phyloP scores from a whole-genome alignment of 2,329 filamentous ascomycete genomes.

The Aspergillus persii region DNA sequence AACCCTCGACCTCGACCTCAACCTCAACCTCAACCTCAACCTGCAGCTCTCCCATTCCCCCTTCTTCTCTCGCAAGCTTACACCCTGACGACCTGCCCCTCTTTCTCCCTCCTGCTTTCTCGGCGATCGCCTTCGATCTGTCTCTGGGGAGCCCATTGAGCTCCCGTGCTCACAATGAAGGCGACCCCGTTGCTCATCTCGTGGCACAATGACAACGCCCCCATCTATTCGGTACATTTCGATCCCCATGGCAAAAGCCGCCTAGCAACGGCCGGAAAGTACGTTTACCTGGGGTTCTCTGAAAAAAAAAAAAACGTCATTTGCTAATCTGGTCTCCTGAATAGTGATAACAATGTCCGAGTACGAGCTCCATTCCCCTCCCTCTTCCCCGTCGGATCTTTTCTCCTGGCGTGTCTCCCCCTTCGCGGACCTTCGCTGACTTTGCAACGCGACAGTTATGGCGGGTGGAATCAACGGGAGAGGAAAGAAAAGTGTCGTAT shows the following conservation, averaged over 20 bases:
- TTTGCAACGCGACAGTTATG: conserved; percentile 63
- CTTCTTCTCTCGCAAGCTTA: background rate
- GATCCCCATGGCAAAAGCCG: conserved; percentile 88
- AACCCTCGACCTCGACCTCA: background rate
- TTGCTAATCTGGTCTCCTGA: conserved; percentile 13
- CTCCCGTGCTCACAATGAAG: conserved; percentile 67
- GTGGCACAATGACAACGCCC: conserved; percentile 97
- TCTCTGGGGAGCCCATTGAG: conserved; percentile 25
- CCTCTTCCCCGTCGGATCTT: conserved; percentile 15
- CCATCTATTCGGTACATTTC: conserved; percentile 96
- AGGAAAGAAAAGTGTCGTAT: conserved; percentile 87
- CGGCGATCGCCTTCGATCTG: conserved; percentile 1
- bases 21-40: too few species aligned
- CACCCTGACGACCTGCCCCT: background rate
- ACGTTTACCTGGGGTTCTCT: conserved; percentile 21
- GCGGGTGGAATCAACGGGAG: conserved; percentile 81
- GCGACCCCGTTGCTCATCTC: conserved; percentile 93
- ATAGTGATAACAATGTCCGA: conserved; percentile 84
- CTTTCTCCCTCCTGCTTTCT: background rate
- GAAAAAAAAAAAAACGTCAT: background rate
- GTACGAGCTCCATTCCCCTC: conserved; percentile 51
- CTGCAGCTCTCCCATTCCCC: background rate
- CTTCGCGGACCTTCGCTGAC: conserved; percentile 36
- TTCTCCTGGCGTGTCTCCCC: conserved; percentile 4
- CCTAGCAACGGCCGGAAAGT: conserved; percentile 85